These are phyloP conservation scores for Rhynchosporium graminicola DNA, from an alignment of 2,329 filamentous ascomycete genomes.

Conservation along the genomic window DNA sequence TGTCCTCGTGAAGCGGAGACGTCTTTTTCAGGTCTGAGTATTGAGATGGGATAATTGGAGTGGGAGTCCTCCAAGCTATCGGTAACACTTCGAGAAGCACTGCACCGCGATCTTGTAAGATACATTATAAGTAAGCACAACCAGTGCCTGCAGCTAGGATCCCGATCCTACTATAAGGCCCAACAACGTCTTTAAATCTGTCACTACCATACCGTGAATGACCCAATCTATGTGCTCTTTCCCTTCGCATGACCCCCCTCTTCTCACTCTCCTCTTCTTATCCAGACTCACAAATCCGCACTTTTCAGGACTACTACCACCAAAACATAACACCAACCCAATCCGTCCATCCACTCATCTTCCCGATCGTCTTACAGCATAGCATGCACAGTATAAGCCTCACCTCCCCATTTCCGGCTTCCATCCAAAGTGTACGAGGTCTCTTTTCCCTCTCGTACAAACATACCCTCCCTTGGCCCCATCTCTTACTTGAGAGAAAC, in stretches of 20 bases:
- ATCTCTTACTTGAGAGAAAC: conserved; percentile 33
- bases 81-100: neutral
- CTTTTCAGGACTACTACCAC: neutral
- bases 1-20: too few species aligned
- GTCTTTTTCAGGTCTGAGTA: too few species aligned
- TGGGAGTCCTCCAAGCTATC: neutral
- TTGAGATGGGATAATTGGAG: neutral
- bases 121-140: too few species aligned
- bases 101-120: neutral
- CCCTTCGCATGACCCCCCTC: too few species aligned
- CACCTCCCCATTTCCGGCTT: conserved; percentile 7
- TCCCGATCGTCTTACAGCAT: neutral
- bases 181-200: too few species aligned
- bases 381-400: conserved; percentile 3
- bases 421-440: conserved; percentile 13
- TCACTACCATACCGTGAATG: too few species aligned
- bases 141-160: too few species aligned
- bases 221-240: too few species aligned
- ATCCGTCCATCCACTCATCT: neutral
- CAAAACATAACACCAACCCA: neutral
- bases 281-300: too few species aligned
- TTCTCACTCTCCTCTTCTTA: too few species aligned
- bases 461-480: conserved; percentile 1
- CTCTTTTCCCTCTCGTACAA: conserved; percentile 20
- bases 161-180: too few species aligned